Base-by-base conservation (phyloP, 2,329 filamentous ascomycete species). In the Esteya vermicola region DNA sequence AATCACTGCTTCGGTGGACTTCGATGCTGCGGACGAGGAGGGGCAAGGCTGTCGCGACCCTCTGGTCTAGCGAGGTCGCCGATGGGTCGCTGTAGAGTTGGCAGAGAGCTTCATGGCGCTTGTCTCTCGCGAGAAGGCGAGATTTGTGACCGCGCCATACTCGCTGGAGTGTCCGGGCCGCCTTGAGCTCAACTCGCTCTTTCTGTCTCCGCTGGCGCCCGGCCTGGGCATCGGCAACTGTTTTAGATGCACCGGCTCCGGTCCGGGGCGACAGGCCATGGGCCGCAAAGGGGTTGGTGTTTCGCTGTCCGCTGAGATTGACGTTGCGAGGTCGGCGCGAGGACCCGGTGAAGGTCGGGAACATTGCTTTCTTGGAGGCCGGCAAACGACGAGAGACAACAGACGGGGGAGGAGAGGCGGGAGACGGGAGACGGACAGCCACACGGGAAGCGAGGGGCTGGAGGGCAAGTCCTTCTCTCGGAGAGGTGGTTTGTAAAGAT, bases 311-410 rank as follows among this genome's bases (percentile, higher is more conserved):
- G 49, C 85, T 91, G 45, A 98, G 78, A 61, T 96, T 95, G 56
- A 96, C 85, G 57, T 95, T 88, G 48, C 91, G 80, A 45, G 81
- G 80, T 49, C 84, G 82, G 53, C 85, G 79, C 51, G 85, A 84
- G 60, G 65, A 84, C 51, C 91, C 91, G 20, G 84, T 91, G 63
- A 98, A 98, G 40, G 82, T 86, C 45, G 82, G 79, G 63, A 91
- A 93, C 89, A 95, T 95, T 55, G 54, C 44, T 38, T 39, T 28
- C n/a, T n/a, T n/a, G n/a, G n/a, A n/a, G n/a, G n/a, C n/a, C n/a
- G n/a, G n/a, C n/a, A n/a, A n/a, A n/a, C n/a, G n/a, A n/a, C n/a
- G n/a, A n/a, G n/a, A n/a, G n/a, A n/a, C n/a, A n/a, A n/a, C n/a
- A n/a, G n/a, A n/a, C n/a, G n/a, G n/a, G n/a, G n/a, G n/a, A n/a